Conservation (phyloP, 1,284 basidiomycete species). For the Puccinia novopanici region DNA sequence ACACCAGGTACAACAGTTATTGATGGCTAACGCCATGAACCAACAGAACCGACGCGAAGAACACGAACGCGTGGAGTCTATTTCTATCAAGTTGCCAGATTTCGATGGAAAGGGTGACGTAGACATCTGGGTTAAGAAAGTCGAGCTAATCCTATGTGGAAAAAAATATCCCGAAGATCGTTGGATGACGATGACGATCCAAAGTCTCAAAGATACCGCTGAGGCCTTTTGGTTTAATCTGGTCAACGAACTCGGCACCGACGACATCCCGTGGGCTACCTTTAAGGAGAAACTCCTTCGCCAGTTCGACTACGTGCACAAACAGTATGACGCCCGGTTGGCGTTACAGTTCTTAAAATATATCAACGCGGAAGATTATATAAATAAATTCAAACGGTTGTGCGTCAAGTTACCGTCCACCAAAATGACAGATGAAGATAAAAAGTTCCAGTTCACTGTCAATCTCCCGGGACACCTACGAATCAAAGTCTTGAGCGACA, state of each 20-base stretch:
- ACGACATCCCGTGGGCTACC: not conserved
- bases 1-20: not conserved
- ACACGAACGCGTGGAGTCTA: not conserved
- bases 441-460: not conserved
- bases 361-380: slow-evolving; percentile 11
- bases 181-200: not conserved
- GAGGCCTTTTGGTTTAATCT: slow-evolving; percentile 30
- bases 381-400: slow-evolving; percentile 1
- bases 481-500: not conserved
- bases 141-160: not conserved
- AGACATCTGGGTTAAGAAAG: slow-evolving; percentile 28
- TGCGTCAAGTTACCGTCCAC: not conserved
- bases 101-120: slow-evolving; percentile 14
- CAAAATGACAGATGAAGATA: slow-evolving; percentile 18
- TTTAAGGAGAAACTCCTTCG: not conserved
- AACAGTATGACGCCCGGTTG: not conserved
- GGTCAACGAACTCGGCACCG: not conserved
- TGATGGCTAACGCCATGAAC: slow-evolving; percentile 6
- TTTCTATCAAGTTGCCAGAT: not conserved
- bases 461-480: not conserved
- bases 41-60: not conserved
- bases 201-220: slow-evolving; percentile 10
- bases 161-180: not conserved
- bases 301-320: slow-evolving; percentile 20
- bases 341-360: slow-evolving; percentile 11